Conservation (phyloP, 345 rosid species). For the Jatropha curcas region DNA sequence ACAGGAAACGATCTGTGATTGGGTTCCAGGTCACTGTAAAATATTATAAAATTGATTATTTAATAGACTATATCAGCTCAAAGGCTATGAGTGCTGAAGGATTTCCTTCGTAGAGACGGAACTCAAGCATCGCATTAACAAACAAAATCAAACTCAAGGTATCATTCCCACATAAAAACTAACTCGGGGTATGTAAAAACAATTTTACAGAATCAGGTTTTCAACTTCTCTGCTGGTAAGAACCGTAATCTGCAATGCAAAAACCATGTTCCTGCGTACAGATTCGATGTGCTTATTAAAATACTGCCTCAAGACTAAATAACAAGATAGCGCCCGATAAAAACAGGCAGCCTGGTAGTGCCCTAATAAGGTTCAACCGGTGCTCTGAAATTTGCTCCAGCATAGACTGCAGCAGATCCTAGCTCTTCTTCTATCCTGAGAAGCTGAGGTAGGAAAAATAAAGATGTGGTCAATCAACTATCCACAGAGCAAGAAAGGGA, state of each 20-base stretch:
- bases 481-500: background rate
- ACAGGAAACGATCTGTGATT: too few relatives aligned
- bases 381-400: conserved; percentile 51
- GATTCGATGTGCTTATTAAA: background rate
- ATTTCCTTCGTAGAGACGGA: background rate
- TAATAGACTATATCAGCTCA: too few relatives aligned
- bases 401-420: conserved; percentile 48
- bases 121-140: background rate
- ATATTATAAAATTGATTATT: too few relatives aligned
- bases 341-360: background rate
- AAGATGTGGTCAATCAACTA: background rate
- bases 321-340: background rate
- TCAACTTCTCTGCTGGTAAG: background rate
- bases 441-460: conserved; percentile 35
- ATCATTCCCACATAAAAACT: background rate
- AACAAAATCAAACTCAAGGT: background rate
- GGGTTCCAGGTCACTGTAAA: too few relatives aligned
- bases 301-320: background rate
- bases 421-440: conserved; percentile 59
- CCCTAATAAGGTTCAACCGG: conserved; percentile 51
- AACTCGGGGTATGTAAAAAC: too few relatives aligned
- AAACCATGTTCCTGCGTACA: background rate
- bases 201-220: too few relatives aligned
- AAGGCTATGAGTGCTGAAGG: too few relatives aligned
- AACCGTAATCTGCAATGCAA: background rate